A percentile compares a stretch with the other conserved stretches of the same genome.
phyloP scores from a whole-genome alignment of 2,329 filamentous ascomycete genomes.

The Pyricularia grisea region DNA sequence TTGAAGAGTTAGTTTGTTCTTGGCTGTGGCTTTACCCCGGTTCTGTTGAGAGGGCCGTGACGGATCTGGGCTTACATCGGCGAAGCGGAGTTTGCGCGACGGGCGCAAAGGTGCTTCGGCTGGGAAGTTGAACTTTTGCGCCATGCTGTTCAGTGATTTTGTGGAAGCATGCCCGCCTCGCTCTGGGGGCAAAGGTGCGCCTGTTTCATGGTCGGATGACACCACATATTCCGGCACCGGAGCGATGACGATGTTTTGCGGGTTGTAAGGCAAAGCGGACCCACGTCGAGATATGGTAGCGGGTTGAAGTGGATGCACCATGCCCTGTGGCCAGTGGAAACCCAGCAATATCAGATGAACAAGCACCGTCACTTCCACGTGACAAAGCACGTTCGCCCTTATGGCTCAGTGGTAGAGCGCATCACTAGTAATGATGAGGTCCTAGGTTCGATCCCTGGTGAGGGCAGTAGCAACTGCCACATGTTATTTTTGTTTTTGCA shows the following conservation, averaged over 20 bases:
- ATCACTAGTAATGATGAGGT: slow-evolving; percentile 12
- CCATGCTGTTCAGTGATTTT: background rate
- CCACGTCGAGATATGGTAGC: background rate
- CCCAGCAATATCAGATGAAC: no score
- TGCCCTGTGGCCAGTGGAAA: background rate
- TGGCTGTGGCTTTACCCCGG: background rate
- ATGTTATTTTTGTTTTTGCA: background rate
- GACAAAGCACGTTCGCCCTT: slow-evolving; percentile 5
- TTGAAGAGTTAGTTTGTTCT: background rate
- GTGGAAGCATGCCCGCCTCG: background rate
- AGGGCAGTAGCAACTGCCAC: slow-evolving; percentile 2
- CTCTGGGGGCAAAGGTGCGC: background rate
- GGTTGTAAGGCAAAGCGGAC: background rate
- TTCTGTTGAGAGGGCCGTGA: background rate
- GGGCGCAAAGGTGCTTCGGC: background rate
- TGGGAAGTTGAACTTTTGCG: background rate
- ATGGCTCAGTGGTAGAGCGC: slow-evolving; percentile 13
- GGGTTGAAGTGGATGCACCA: background rate
- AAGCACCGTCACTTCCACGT: background rate
- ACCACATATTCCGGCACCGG: background rate
- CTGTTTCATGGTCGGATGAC: background rate
- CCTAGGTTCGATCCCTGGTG: slow-evolving; percentile 11
- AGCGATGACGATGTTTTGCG: background rate
- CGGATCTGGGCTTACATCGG: background rate
- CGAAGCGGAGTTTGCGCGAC: background rate